Evolutionary conservation across 148 eudicot species (phyloP).

Genomic region (Hydrangea macrophylla): DNA sequence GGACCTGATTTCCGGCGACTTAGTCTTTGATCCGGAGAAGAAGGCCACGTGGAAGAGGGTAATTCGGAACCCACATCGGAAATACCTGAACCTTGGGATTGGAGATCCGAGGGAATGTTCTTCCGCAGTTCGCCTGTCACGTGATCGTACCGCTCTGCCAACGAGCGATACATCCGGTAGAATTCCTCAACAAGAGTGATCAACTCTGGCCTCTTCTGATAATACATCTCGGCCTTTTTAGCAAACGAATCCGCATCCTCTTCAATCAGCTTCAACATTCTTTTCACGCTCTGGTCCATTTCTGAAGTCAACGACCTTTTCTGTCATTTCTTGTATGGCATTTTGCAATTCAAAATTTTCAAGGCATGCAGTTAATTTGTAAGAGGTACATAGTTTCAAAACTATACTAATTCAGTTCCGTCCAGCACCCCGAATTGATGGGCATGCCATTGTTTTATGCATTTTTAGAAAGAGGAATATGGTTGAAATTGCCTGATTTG

Average conservation of each 20-base stretch:
- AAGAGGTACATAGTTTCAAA: not conserved
- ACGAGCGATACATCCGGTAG: slow-evolving; percentile 66
- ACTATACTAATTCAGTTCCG: not conserved
- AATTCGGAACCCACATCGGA: slow-evolving; percentile 66
- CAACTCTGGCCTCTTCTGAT: slow-evolving; percentile 75
- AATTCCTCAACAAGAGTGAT: slow-evolving; percentile 73
- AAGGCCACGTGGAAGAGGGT: slow-evolving; percentile 29
- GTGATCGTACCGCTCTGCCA: slow-evolving; percentile 87
- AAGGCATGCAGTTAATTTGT: not conserved
- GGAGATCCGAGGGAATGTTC: slow-evolving; percentile 60
- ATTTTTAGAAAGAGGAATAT: not conserved
- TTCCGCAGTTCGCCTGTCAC: slow-evolving; percentile 64
- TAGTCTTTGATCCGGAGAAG: slow-evolving; percentile 45
- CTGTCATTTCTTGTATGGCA: slow-evolving; percentile 10
- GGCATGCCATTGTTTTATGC: not conserved
- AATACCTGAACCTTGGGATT: slow-evolving; percentile 56
- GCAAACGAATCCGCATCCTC: slow-evolving; percentile 90
- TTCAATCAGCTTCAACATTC: slow-evolving; percentile 78
- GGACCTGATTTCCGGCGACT: slow-evolving; percentile 55
- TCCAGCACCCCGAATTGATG: not conserved
- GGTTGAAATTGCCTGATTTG: not conserved
- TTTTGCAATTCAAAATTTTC: slow-evolving; percentile 1
- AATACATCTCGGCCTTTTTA: slow-evolving; percentile 85
- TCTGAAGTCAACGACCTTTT: slow-evolving; percentile 37
- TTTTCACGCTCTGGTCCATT: slow-evolving; percentile 62